Conservation (phyloP, 2,329 filamentous ascomycete species). For the Stachybotrys echinatus region DNA sequence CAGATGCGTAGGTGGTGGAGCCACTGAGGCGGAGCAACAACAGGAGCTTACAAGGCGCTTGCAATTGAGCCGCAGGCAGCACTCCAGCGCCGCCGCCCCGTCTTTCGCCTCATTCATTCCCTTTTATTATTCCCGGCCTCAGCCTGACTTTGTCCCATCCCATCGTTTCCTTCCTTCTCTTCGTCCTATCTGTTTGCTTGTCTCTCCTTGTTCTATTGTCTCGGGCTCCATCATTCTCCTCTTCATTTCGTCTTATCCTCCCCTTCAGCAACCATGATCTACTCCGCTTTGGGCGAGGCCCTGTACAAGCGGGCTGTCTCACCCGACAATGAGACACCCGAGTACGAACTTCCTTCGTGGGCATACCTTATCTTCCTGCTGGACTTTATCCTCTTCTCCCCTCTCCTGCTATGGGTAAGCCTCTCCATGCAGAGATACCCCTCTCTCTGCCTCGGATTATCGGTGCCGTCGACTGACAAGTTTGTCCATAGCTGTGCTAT, state of each 20-base stretch:
- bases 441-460: neutral
- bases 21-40: neutral
- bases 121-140: neutral
- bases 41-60: no score
- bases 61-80: no score
- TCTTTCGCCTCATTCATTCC: no score
- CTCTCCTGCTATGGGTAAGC: constrained; percentile 37
- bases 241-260: neutral
- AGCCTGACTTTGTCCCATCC: neutral
- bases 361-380: constrained; percentile 30
- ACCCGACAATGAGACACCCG: constrained; percentile 15
- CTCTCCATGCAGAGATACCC: neutral
- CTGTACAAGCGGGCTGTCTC: constrained; percentile 28
- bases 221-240: no score
- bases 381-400: constrained; percentile 39
- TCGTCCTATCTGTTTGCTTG: constrained; percentile 1
- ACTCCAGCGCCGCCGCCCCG: no score
- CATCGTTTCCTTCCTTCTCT: constrained; percentile 5
- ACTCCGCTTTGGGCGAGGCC: constrained; percentile 8
- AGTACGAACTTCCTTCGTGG: constrained; percentile 31
- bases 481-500: constrained; percentile 37
- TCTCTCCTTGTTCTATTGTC: no score
- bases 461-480: no score
- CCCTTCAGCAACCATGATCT: constrained; percentile 17
- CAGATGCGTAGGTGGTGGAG: neutral